Base-by-base conservation (phyloP, 2,329 filamentous ascomycete genomes). In the Sarocladium kiliense region DNA sequence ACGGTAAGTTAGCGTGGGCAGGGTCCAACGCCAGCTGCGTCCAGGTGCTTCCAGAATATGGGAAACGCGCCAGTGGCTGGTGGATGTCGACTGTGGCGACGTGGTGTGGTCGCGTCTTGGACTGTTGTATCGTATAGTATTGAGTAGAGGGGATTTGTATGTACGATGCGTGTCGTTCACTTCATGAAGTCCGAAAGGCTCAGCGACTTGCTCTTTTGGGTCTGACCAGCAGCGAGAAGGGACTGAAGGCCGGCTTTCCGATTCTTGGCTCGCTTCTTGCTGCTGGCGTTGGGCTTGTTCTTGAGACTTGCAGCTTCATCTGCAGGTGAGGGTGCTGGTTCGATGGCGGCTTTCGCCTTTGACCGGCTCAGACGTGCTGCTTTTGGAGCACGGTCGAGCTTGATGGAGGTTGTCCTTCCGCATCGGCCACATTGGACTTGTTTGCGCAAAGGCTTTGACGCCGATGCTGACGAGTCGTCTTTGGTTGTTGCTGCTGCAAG, bases 201-300 rank as follows among this genome's bases (percentile, higher is more conserved):
- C 27, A 84, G 66, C 39, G 64, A 71, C 12, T 72, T 62, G 3
- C 71, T 62, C 62, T 73, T 74, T 53, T 74, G 74, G 63, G 70
- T 71, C 49, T 73, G 74, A 59, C 82, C 80, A 49, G 77, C 66
- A 3, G 71, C 76, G n/a, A 88, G 71, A 39, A 88, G 66, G 53
- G 84, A 83, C 65, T 86, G 81, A n/a, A 89, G 71, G 1, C 82
- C 84, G 32, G 82, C 80, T 67, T 87, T 88, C 57, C 84, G 75
- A 58, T 73, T 80, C 70, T 84, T 87, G 30, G 84, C 81, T 51
- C 84, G 76, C 70, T 86, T 86, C 69, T 83, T 86, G 70, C 81
- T 86, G 68, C 71, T 82, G 7, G 80, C 77, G 64, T 81, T 84
- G 32, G 77, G 71, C 2, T 76, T 73, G 16, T 57, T 62, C 58